phyloP scores from a whole-genome alignment of 805 yeast species.

The Kuraishia ogatae region DNA sequence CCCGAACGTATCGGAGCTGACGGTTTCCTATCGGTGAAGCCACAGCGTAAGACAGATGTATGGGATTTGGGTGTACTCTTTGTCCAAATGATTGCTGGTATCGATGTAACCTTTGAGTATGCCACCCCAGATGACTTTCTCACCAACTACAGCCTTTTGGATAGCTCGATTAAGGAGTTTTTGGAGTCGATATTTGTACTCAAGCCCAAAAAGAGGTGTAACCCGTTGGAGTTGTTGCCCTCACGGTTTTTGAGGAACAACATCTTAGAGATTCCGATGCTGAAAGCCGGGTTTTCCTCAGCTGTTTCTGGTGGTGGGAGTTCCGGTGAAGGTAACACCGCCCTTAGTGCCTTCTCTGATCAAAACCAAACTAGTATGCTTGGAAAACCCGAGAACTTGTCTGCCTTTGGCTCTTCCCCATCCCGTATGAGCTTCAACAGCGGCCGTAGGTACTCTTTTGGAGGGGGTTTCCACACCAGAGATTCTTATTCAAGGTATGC shows the following conservation, averaged over 20 bases:
- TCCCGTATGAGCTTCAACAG: constrained; percentile 2
- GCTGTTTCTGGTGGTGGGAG: neutral
- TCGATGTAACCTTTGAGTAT: constrained; percentile 43
- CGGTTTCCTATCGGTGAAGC: constrained; percentile 27
- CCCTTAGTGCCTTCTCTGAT: neutral
- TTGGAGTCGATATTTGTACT: constrained; percentile 55
- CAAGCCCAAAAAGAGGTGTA: constrained; percentile 63
- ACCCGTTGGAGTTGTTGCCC: constrained; percentile 80
- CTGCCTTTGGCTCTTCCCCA: constrained; percentile 9
- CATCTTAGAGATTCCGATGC: constrained; percentile 19
- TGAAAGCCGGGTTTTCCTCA: neutral
- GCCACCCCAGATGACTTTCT: constrained; percentile 61
- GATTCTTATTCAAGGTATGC: constrained; percentile 60
- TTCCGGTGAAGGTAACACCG: neutral
- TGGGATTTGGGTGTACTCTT: constrained; percentile 88
- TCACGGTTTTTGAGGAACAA: constrained; percentile 75
- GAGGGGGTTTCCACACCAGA: constrained; percentile 14
- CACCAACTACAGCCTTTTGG: constrained; percentile 21
- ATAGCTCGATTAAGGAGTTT: constrained; percentile 58
- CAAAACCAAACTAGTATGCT: neutral
- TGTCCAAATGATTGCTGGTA: constrained; percentile 55
- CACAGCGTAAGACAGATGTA: constrained; percentile 79
- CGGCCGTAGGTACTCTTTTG: constrained; percentile 12
- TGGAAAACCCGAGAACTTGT: constrained; percentile 4
- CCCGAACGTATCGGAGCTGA: constrained; percentile 50